Evolutionary conservation across 1,139 yeast species (phyloP).

Genomic region (Suhomyces panamericanus): DNA sequence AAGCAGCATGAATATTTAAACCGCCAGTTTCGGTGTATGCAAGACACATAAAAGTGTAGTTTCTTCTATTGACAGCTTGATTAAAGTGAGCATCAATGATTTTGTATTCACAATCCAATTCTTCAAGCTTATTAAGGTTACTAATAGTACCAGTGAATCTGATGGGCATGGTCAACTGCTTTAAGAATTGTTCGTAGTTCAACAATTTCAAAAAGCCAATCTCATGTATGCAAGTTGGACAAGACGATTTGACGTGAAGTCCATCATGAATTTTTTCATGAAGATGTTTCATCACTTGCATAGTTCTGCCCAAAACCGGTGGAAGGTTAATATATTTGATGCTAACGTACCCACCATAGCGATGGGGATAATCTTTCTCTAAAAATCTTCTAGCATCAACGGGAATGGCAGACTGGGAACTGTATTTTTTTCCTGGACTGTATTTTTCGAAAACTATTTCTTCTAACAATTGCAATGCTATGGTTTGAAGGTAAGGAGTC

Average conservation of each 20-base stretch:
- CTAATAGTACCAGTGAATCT: constrained; percentile 22
- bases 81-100: constrained; percentile 1
- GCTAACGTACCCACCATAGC: constrained; percentile 7
- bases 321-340: constrained; percentile 18
- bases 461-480: constrained; percentile 12
- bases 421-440: constrained; percentile 6
- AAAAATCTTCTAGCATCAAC: constrained; percentile 1
- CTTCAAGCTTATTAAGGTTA: constrained; percentile 21
- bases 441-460: constrained; percentile 1
- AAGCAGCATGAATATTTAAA: neutral
- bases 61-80: neutral
- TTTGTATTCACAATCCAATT: neutral
- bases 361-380: neutral
- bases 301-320: constrained; percentile 15
- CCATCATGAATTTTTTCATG: neutral
- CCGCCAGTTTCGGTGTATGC: constrained; percentile 6
- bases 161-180: constrained; percentile 3
- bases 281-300: neutral
- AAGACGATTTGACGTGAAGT: neutral
- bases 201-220: neutral
- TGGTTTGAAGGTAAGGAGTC: constrained; percentile 13
- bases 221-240: neutral
- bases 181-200: neutral
- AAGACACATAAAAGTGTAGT: neutral
- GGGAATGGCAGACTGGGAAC: neutral